Evolutionary conservation across 768 basidiomycete species (phyloP).

Genomic region (Auricularia auricula-judae): DNA sequence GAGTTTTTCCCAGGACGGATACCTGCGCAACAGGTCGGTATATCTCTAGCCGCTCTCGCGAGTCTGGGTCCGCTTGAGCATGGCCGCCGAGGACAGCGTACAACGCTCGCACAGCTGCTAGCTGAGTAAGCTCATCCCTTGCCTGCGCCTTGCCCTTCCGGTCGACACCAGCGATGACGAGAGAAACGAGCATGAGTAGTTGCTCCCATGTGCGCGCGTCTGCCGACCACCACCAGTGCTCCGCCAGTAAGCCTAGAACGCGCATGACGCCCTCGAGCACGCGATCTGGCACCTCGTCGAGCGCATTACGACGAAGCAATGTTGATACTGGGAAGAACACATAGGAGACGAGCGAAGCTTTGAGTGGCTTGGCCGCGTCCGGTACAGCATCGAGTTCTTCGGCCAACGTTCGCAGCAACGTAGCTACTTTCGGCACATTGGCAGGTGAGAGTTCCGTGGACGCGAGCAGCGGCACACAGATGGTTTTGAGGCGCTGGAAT

Average conservation of each 20-base stretch:
- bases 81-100: slow-evolving; percentile 39
- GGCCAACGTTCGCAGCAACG: slow-evolving; percentile 45
- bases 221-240: slow-evolving; percentile 79
- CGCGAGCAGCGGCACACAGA: slow-evolving; percentile 74
- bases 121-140: slow-evolving; percentile 66
- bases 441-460: slow-evolving; percentile 51
- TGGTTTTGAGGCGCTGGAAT: slow-evolving; percentile 36
- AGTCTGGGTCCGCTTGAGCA: slow-evolving; percentile 25
- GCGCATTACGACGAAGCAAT: slow-evolving; percentile 66
- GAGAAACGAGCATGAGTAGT: slow-evolving; percentile 63
- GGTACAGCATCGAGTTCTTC: slow-evolving; percentile 34
- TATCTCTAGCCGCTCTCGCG: slow-evolving; percentile 12
- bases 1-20: slow-evolving; percentile 73
- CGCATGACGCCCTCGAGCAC: slow-evolving; percentile 64
- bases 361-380: slow-evolving; percentile 28
- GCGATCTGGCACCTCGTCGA: slow-evolving; percentile 62
- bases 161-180: slow-evolving; percentile 53
- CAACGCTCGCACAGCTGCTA: slow-evolving; percentile 62
- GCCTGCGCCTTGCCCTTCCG: slow-evolving; percentile 49
- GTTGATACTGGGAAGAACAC: slow-evolving; percentile 80
- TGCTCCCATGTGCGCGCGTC: slow-evolving; percentile 73
- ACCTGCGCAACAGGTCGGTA: slow-evolving; percentile 12
- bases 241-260: slow-evolving; percentile 45
- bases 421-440: slow-evolving; percentile 35
- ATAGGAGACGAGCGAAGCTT: slow-evolving; percentile 63